Evolutionary conservation across 1,284 basidiomycete species (phyloP).

Genomic region (Trichosporon inkin): DNA sequence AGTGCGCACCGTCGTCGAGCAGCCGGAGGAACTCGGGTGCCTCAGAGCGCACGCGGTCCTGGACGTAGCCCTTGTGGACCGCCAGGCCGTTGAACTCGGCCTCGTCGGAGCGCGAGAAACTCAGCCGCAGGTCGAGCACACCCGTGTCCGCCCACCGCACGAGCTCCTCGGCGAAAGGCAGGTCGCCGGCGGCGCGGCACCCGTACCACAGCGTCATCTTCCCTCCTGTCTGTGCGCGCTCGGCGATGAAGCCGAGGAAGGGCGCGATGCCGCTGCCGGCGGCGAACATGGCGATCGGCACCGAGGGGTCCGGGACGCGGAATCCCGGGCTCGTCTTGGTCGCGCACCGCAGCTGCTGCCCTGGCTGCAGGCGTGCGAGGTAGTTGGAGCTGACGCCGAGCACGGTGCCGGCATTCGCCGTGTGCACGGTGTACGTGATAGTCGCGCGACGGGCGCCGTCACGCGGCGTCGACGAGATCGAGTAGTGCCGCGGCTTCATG

Average conservation of each 20-base stretch:
- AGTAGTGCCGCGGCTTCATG: constrained; percentile 55
- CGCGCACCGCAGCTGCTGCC: constrained; percentile 53
- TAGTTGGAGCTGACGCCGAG: constrained; percentile 56
- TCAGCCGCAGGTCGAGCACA: constrained; percentile 54
- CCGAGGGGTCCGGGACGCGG: constrained; percentile 54
- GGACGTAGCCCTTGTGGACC: constrained; percentile 54
- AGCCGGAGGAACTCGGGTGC: constrained; percentile 45
- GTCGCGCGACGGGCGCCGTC: constrained; percentile 54
- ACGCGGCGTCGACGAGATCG: constrained; percentile 57
- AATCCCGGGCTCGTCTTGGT: constrained; percentile 54
- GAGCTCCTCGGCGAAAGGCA: constrained; percentile 54
- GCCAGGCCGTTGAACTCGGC: constrained; percentile 29
- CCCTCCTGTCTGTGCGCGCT: constrained; percentile 54
- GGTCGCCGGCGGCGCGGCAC: constrained; percentile 54
- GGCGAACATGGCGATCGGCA: constrained; percentile 55
- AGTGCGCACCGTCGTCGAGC: constrained; percentile 51
- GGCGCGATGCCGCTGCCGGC: constrained; percentile 57
- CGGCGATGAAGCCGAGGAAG: constrained; percentile 58
- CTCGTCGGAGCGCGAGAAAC: constrained; percentile 53
- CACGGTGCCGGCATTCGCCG: constrained; percentile 24
- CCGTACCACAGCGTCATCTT: constrained; percentile 55
- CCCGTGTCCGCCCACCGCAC: constrained; percentile 53
- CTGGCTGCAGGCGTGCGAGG: constrained; percentile 52
- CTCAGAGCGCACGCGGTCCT: constrained; percentile 54
- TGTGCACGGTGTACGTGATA: constrained; percentile 54